Conservation (phyloP, 345 rosid genomes). For the Pelargonium nanum region DNA sequence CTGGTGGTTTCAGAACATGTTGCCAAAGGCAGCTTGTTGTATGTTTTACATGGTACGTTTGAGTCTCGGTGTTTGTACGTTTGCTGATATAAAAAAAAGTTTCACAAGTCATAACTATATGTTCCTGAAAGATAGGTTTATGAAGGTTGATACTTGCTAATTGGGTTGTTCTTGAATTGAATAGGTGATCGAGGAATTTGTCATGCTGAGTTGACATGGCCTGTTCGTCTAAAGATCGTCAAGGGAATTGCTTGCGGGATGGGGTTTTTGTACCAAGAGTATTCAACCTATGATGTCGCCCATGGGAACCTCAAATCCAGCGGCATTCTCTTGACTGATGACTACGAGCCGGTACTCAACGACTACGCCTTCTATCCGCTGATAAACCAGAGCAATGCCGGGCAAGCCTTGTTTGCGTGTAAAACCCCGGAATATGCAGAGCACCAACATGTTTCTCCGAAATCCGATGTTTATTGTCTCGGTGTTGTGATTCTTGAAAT, state of each 20-base stretch:
- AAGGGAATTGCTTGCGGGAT: conserved; percentile 53
- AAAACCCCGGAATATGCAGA: conserved; percentile 50
- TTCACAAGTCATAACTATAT: background rate
- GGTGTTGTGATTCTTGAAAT: conserved; percentile 68
- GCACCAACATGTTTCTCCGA: conserved; percentile 27
- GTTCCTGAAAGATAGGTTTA: background rate
- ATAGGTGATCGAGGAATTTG: conserved; percentile 35
- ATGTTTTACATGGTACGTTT: conserved; percentile 43
- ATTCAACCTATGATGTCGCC: conserved; percentile 36
- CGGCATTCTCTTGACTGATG: conserved; percentile 42
- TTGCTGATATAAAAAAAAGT: background rate
- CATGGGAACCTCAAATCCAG: conserved; percentile 87
- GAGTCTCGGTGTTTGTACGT: background rate
- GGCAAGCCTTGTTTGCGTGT: conserved; percentile 39
- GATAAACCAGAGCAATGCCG: conserved; percentile 19
- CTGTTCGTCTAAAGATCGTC: conserved; percentile 42
- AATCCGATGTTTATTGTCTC: conserved; percentile 65
- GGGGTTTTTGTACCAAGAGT: conserved; percentile 44
- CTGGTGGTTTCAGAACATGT: conserved; percentile 45
- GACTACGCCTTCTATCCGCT: conserved; percentile 50
- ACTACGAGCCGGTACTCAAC: conserved; percentile 54
- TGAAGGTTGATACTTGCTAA: background rate
- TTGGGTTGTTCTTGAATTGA: background rate
- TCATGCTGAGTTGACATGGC: conserved; percentile 42
- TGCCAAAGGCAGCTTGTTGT: conserved; percentile 58